Conservation (phyloP, 192 early-diverging fungal genomes). For the Spinellus fusiger region DNA sequence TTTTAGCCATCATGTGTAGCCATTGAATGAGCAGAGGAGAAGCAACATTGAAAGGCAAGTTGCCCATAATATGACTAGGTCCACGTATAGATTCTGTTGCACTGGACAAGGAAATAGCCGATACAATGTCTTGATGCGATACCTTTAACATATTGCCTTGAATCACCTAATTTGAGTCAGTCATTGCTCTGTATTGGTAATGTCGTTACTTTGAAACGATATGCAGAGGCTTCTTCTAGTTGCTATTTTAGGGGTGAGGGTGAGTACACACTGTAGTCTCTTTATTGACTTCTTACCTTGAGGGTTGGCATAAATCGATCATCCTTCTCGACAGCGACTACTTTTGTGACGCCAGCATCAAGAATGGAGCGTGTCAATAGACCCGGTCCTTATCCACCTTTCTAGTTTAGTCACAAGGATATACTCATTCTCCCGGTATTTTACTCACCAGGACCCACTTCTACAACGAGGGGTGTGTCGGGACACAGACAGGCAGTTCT, state of each 20-base stretch:
- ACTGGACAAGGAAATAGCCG: slow-evolving; percentile 22
- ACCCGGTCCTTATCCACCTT: slow-evolving; percentile 49
- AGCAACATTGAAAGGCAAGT: slow-evolving; percentile 74
- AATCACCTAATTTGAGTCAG: slow-evolving; percentile 40
- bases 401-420: not conserved
- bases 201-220: slow-evolving; percentile 43
- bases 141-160: slow-evolving; percentile 62
- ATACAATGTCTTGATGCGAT: slow-evolving; percentile 47
- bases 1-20: slow-evolving; percentile 50
- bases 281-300: slow-evolving; percentile 23
- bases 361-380: slow-evolving; percentile 73
- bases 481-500: slow-evolving; percentile 49
- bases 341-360: slow-evolving; percentile 51
- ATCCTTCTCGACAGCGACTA: slow-evolving; percentile 74
- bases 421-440: not conserved
- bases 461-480: slow-evolving; percentile 57
- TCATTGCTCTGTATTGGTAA: too few species aligned
- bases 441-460: slow-evolving; percentile 63
- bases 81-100: not conserved
- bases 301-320: slow-evolving; percentile 61
- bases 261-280: not conserved
- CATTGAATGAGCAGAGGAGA: slow-evolving; percentile 68
- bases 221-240: slow-evolving; percentile 60
- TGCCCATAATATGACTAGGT: slow-evolving; percentile 64
- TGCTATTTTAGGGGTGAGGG: slow-evolving; percentile 34